Evolutionary conservation across 2,329 filamentous ascomycete species (phyloP).

Genomic region (Aspergillus brunneoviolaceus): DNA sequence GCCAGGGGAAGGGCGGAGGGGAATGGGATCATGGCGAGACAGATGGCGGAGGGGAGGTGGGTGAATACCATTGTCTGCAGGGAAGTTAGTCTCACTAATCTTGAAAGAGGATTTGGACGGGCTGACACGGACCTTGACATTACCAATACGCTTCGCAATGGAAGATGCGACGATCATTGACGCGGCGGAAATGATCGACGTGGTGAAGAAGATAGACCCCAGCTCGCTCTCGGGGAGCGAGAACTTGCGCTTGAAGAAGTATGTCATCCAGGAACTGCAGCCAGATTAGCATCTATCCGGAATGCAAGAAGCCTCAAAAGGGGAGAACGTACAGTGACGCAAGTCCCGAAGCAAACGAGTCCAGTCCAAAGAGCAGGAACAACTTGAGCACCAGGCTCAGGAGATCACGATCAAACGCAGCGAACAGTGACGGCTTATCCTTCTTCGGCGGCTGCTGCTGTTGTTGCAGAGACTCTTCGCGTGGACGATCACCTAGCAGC

Average conservation of each 20-base stretch:
- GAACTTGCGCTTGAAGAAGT: slow-evolving; percentile 59
- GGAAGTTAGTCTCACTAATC: slow-evolving; percentile 8
- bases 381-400: slow-evolving; percentile 48
- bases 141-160: slow-evolving; percentile 63
- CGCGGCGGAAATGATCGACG: slow-evolving; percentile 43
- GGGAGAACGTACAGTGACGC: slow-evolving; percentile 56
- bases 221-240: slow-evolving; percentile 52
- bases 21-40: slow-evolving; percentile 62
- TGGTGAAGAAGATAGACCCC: slow-evolving; percentile 54
- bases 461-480: slow-evolving; percentile 9
- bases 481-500: slow-evolving; percentile 23
- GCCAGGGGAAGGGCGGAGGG: slow-evolving; percentile 55
- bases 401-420: slow-evolving; percentile 53
- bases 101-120: slow-evolving; percentile 17
- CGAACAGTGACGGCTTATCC: slow-evolving; percentile 49
- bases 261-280: slow-evolving; percentile 51
- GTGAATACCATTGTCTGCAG: slow-evolving; percentile 71
- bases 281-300: slow-evolving; percentile 16
- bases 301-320: slow-evolving; percentile 5
- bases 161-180: slow-evolving; percentile 56
- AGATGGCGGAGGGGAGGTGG: slow-evolving; percentile 67
- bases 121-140: slow-evolving; percentile 41
- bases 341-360: slow-evolving; percentile 70
- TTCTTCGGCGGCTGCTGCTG: slow-evolving; percentile 24
- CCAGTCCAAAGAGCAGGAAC: slow-evolving; percentile 66